A percentile compares a stretch with the other conserved stretches of the same genome.
Evolutionary conservation across 805 yeast species (phyloP).

Genomic region (Teunomyces gatunensis): DNA sequence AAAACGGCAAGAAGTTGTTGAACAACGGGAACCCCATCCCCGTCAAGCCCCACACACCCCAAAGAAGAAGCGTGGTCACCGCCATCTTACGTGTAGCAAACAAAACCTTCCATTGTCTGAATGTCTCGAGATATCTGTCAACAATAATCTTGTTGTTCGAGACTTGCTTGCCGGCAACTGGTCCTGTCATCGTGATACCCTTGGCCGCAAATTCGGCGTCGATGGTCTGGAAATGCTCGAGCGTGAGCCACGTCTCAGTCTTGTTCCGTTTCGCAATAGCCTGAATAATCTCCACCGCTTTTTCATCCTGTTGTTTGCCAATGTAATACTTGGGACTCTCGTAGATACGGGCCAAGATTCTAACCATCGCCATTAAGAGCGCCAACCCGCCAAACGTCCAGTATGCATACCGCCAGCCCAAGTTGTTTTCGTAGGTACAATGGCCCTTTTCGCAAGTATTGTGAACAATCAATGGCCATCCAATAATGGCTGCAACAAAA

Average conservation of each 20-base stretch:
- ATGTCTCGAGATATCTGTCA: background rate
- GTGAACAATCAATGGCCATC: constrained; percentile 4
- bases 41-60: constrained; percentile 1
- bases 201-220: constrained; percentile 2
- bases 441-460: constrained; percentile 1
- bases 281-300: constrained; percentile 1
- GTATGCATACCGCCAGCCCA: constrained; percentile 5
- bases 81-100: constrained; percentile 2
- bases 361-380: background rate
- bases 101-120: constrained; percentile 3
- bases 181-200: constrained; percentile 1
- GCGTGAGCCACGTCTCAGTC: background rate
- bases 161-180: background rate
- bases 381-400: constrained; percentile 4
- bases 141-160: background rate
- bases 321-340: constrained; percentile 3
- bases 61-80: constrained; percentile 1
- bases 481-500: constrained; percentile 4
- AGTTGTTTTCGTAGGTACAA: constrained; percentile 3
- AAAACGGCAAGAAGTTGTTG: constrained; percentile 4
- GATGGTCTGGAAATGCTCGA: background rate
- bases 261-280: constrained; percentile 3
- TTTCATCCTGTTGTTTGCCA: background rate
- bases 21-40: constrained; percentile 4
- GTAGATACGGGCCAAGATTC: constrained; percentile 2